Evolutionary conservation across 2,329 filamentous ascomycete genomes (phyloP).

Genomic region (Neofusicoccum sp.): DNA sequence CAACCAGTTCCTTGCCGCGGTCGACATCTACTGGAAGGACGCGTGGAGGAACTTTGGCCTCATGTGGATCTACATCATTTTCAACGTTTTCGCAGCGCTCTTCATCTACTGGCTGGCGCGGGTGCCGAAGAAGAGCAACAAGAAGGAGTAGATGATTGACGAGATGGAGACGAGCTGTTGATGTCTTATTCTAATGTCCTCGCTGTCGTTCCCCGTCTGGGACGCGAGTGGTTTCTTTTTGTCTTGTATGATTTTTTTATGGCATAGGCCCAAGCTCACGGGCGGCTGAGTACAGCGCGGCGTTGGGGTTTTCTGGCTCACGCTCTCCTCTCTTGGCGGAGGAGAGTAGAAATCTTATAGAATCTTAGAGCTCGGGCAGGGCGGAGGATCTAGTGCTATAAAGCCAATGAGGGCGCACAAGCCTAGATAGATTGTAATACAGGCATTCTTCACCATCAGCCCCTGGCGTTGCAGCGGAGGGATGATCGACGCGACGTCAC

Average conservation of each 20-base stretch:
- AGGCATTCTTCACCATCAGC: not conserved
- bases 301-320: not conserved
- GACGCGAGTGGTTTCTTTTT: not conserved
- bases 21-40: constrained; percentile 45
- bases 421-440: not conserved
- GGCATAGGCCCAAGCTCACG: not conserved
- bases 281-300: not conserved
- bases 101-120: constrained; percentile 54
- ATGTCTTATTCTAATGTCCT: not conserved
- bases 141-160: constrained; percentile 1
- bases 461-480: not conserved
- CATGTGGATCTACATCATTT: constrained; percentile 51
- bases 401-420: not conserved
- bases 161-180: not conserved
- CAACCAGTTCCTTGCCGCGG: constrained; percentile 41
- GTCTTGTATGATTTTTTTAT: not conserved
- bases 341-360: not conserved
- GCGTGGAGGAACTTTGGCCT: constrained; percentile 57
- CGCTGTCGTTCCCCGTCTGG: not conserved
- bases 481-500: not conserved
- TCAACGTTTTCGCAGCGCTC: constrained; percentile 49
- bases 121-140: constrained; percentile 48
- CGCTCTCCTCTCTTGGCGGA: not conserved
- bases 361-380: not conserved
- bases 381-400: not conserved